Conservation (phyloP, 345 rosid species). For the Hibiscus tridactylites region DNA sequence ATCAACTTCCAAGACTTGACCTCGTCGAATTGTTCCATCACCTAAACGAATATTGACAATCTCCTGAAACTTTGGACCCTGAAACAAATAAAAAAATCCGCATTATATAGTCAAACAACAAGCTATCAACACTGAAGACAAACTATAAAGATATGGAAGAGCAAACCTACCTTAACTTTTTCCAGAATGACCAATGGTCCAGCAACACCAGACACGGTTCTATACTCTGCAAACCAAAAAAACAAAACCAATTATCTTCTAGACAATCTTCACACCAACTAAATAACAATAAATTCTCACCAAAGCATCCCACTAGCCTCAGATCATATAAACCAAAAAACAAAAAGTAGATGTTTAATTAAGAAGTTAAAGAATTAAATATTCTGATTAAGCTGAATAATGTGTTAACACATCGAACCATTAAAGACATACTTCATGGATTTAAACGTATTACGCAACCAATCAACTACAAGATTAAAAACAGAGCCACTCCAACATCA, state of each 20-base stretch:
- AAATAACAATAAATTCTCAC: slow-evolving; percentile 1
- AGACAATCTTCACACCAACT: slow-evolving; percentile 3
- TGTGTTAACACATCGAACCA: not conserved
- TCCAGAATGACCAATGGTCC: slow-evolving; percentile 92
- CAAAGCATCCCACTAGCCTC: not conserved
- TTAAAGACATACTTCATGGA: not conserved
- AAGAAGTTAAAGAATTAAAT: not conserved
- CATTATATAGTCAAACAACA: not conserved
- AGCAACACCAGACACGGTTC: slow-evolving; percentile 92
- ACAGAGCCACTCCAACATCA: not conserved
- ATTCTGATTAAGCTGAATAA: not conserved
- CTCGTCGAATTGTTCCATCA: slow-evolving; percentile 88
- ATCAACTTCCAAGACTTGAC: slow-evolving; percentile 96
- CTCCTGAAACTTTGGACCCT: slow-evolving; percentile 98
- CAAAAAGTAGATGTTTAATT: not conserved
- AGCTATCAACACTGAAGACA: not conserved
- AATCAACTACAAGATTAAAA: not conserved
- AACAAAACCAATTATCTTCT: not conserved
- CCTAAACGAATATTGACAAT: slow-evolving; percentile 93
- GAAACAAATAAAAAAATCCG: not conserved
- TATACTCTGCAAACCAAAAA: slow-evolving; percentile 46
- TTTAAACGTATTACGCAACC: not conserved
- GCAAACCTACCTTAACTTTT: slow-evolving; percentile 65
- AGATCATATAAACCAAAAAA: not conserved
- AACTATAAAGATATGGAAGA: not conserved